A percentile compares a stretch with the other conserved stretches of the same genome.
Evolutionary conservation across 257 asterid genomes (phyloP).

Genomic region (Voacanga thouarsii): DNA sequence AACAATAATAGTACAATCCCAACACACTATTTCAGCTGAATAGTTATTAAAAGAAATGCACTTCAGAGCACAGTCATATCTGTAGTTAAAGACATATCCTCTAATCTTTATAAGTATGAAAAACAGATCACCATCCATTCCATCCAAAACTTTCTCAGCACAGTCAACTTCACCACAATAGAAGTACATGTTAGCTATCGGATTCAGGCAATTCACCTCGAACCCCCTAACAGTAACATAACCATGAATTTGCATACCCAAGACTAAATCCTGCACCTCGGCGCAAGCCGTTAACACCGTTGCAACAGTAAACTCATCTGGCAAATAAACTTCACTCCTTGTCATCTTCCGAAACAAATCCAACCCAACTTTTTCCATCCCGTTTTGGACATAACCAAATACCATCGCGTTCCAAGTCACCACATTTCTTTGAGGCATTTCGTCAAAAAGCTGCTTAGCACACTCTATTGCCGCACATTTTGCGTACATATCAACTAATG

Average conservation of each 20-base stretch:
- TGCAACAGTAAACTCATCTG: conserved; percentile 39
- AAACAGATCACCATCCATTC: conserved; percentile 18
- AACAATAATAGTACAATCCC: conserved; percentile 31
- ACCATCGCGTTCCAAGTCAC: conserved; percentile 46
- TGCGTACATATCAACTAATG: conserved; percentile 30
- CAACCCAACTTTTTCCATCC: conserved; percentile 23
- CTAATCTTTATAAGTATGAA: conserved; percentile 31
- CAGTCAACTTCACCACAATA: conserved; percentile 23
- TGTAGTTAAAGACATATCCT: conserved; percentile 31
- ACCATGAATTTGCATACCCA: conserved; percentile 38
- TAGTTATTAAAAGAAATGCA: conserved; percentile 15
- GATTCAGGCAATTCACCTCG: conserved; percentile 22
- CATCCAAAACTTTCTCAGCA: conserved; percentile 32
- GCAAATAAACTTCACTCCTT: conserved; percentile 20
- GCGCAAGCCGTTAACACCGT: conserved; percentile 31
- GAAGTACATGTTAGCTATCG: conserved; percentile 39
- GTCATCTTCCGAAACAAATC: conserved; percentile 33
- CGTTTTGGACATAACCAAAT: conserved; percentile 33
- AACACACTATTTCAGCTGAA: conserved; percentile 19
- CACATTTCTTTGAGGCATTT: conserved; percentile 34
- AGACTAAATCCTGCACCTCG: conserved; percentile 18
- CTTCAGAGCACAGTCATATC: conserved; percentile 26
- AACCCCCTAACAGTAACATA: conserved; percentile 31
- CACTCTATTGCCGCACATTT: conserved; percentile 27
- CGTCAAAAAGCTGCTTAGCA: conserved; percentile 33